These are phyloP conservation scores for Aspergillus heteromorphus DNA, from an alignment of 495 filamentous ascomycete species.

Conservation along the genomic window DNA sequence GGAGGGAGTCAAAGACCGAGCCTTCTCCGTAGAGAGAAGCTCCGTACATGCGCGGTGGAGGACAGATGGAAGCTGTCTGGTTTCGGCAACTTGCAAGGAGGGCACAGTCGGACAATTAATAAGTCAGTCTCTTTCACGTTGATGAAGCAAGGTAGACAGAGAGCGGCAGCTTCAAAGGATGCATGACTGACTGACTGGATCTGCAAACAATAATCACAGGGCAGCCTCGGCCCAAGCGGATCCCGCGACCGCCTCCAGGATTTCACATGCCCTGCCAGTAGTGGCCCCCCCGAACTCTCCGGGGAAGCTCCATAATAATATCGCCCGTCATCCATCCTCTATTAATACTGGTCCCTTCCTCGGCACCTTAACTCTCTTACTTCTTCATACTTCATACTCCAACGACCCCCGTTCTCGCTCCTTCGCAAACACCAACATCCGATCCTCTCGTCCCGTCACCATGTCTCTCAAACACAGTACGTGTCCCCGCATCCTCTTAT, in stretches of 20 bases:
- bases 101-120: neutral
- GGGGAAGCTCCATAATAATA: conserved; percentile 10
- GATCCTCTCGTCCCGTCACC: conserved; percentile 17
- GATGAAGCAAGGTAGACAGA: no score
- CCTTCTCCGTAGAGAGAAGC: no score
- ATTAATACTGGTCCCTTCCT: conserved; percentile 11
- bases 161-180: no score
- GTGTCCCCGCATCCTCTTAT: conserved; percentile 6
- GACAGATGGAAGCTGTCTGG: no score
- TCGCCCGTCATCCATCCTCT: conserved; percentile 4
- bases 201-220: neutral
- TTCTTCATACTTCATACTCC: neutral
- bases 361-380: conserved; percentile 4
- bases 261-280: conserved; percentile 25
- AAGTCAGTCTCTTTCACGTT: no score
- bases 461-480: conserved; percentile 85
- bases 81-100: no score
- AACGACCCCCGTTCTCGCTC: neutral
- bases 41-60: no score
- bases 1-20: no score
- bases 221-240: conserved; percentile 16
- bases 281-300: conserved; percentile 11
- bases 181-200: no score
- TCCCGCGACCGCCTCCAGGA: conserved; percentile 15
- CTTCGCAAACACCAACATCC: neutral